Conservation (phyloP, 2,329 filamentous ascomycete genomes). For the Xylariaceae sp. region DNA sequence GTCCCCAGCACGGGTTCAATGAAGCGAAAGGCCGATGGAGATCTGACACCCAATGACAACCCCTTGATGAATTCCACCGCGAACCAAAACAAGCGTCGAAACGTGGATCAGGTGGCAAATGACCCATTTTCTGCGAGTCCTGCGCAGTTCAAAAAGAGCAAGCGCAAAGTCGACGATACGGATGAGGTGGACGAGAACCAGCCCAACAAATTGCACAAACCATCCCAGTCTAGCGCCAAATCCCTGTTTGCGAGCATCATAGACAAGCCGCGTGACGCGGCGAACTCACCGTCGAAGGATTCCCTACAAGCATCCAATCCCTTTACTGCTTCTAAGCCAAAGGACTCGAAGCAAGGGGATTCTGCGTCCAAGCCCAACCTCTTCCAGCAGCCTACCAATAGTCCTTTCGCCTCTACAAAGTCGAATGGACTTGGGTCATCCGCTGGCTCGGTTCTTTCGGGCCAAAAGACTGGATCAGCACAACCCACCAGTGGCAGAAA, state of each 20-base stretch:
- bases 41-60: slow-evolving; percentile 36
- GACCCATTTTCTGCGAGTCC: slow-evolving; percentile 32
- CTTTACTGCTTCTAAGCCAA: slow-evolving; percentile 19
- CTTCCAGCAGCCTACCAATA: slow-evolving; percentile 34
- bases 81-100: slow-evolving; percentile 46
- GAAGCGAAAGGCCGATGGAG: slow-evolving; percentile 55
- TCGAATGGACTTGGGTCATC: slow-evolving; percentile 19
- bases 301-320: slow-evolving; percentile 15
- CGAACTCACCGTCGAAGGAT: slow-evolving; percentile 23
- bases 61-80: slow-evolving; percentile 32
- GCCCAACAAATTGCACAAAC: slow-evolving; percentile 46
- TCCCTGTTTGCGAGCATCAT: slow-evolving; percentile 53
- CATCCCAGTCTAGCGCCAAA: slow-evolving; percentile 48
- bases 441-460: slow-evolving; percentile 23
- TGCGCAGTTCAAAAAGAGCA: slow-evolving; percentile 40
- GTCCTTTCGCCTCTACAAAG: slow-evolving; percentile 37
- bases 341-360: slow-evolving; percentile 25
- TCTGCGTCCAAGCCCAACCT: slow-evolving; percentile 27
- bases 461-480: slow-evolving; percentile 22
- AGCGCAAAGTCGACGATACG: slow-evolving; percentile 45
- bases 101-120: slow-evolving; percentile 34
- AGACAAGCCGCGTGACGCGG: slow-evolving; percentile 40
- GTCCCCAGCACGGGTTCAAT: slow-evolving; percentile 29
- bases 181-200: slow-evolving; percentile 43
- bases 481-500: slow-evolving; percentile 35